These are phyloP conservation scores for Chrysoporthe puriensis DNA, from an alignment of 2,329 filamentous ascomycete species.

Conservation along the genomic window DNA sequence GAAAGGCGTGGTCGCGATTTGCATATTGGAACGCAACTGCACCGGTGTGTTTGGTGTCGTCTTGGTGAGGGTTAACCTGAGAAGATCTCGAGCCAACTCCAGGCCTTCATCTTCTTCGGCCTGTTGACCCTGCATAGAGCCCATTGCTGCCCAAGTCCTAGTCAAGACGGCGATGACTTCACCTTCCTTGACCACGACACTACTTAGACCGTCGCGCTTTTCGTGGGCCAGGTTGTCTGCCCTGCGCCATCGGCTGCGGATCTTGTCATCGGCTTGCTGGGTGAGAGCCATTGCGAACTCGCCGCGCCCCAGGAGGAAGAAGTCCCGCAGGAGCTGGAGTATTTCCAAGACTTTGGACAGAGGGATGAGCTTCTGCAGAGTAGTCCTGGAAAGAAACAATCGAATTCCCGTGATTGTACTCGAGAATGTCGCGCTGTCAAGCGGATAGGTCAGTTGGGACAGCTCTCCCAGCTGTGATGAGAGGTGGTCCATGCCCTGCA, in stretches of 20 bases:
- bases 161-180: constrained; percentile 79
- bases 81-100: constrained; percentile 77
- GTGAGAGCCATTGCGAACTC: constrained; percentile 91
- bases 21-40: constrained; percentile 41
- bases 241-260: constrained; percentile 73
- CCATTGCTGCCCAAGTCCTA: constrained; percentile 78
- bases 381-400: constrained; percentile 79
- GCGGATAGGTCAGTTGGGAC: constrained; percentile 70
- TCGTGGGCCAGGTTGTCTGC: constrained; percentile 62
- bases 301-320: constrained; percentile 83
- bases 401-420: constrained; percentile 76
- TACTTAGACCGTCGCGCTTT: constrained; percentile 61
- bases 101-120: constrained; percentile 82
- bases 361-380: constrained; percentile 80
- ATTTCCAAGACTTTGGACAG: constrained; percentile 76
- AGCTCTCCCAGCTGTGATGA: constrained; percentile 72
- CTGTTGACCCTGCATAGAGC: constrained; percentile 70
- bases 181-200: constrained; percentile 78
- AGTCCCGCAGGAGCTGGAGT: constrained; percentile 78
- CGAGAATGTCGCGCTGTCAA: constrained; percentile 72
- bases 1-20: constrained; percentile 63
- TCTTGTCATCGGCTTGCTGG: constrained; percentile 79
- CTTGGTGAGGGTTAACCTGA: constrained; percentile 69
- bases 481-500: constrained; percentile 61
- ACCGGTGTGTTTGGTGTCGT: constrained; percentile 44